Evolutionary conservation across 1,284 basidiomycete genomes (phyloP).

Genomic region (Golubevia pallescens): DNA sequence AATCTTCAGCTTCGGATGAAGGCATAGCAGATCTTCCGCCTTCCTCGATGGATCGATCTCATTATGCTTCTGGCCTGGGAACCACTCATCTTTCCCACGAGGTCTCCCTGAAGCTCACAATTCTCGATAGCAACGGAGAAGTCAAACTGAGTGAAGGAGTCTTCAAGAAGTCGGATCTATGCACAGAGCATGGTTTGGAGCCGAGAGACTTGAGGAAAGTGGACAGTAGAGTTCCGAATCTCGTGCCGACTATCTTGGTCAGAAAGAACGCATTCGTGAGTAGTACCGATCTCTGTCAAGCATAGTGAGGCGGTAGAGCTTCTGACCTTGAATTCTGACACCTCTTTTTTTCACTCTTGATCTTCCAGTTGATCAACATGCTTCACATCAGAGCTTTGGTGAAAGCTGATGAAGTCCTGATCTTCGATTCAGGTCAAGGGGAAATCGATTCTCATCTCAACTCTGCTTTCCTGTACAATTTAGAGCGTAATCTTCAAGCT

Average conservation of each 20-base stretch:
- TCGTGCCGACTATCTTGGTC: slow-evolving; percentile 88
- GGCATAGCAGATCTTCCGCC: too few species aligned
- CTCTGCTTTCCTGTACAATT: slow-evolving; percentile 50
- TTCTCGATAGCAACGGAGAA: slow-evolving; percentile 37
- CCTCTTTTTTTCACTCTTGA: too few species aligned
- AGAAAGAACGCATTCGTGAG: slow-evolving; percentile 86
- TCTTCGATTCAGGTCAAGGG: slow-evolving; percentile 70
- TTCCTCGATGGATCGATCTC: too few species aligned
- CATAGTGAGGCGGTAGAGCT: too few species aligned
- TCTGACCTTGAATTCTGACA: too few species aligned
- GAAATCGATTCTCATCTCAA: slow-evolving; percentile 33
- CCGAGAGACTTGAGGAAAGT: slow-evolving; percentile 96
- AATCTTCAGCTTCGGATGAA: too few species aligned
- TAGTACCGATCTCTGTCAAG: slow-evolving; percentile 58
- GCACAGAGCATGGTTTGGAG: slow-evolving; percentile 80
- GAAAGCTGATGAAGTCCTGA: slow-evolving; percentile 86
- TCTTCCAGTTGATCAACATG: slow-evolving; percentile 81
- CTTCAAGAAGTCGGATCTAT: slow-evolving; percentile 87
- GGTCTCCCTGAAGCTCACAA: slow-evolving; percentile 47
- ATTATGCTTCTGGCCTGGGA: too few species aligned
- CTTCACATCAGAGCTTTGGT: slow-evolving; percentile 92
- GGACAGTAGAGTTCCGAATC: slow-evolving; percentile 88
- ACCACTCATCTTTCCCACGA: slow-evolving; percentile 37
- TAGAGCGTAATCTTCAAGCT: slow-evolving; percentile 40
- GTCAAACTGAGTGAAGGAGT: slow-evolving; percentile 88